Base-by-base conservation (phyloP, 495 filamentous ascomycete species). In the Cairneyella variabilis region DNA sequence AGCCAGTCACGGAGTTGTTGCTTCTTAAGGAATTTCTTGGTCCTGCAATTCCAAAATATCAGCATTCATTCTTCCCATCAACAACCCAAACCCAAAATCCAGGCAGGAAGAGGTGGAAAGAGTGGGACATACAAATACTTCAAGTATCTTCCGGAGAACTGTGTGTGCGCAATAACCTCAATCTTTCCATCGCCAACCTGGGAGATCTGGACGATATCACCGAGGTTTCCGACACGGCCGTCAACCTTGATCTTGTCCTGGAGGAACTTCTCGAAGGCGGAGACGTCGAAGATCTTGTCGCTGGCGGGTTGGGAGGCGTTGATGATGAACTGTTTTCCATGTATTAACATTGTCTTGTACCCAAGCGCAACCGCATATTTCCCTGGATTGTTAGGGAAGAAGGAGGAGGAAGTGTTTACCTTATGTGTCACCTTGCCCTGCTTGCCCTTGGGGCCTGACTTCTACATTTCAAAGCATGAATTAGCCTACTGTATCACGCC, bases 11-110 rank as follows among this genome's bases (percentile, higher is more conserved):
- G 88, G 72, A 98, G 85, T 79, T 97, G 91, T 82, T 96, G 90
- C 86, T 98, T 98, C 89, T 98, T 98, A 73, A 98, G 88, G 86
- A 95, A 98, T 82, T 97, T 98, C 89, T 98, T 98, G 71, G 93
- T 98, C 73, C 91, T 96, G n/a, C n/a, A n/a, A 62, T 60, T 48
- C 22, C 60, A 34, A 25, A 48, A 25, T 23, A 47, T 40, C 47
- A 51, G 50, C 34, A 21, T 50, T 32, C 18, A 11, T 38, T n/a
- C 32, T 37, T n/a, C 14, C 28, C 28, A 32, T 32, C 14, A 32
- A 14, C 18, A 3, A 26, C n/a, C 11, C 18, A 9, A 26, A 22
- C 23, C n/a, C 38, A 43, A 22, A 18, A 12, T 20, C 22, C 39
- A 38, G 26, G 9, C 17, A 48, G 30, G 27, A 16, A 38, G 25